Base-by-base conservation (phyloP, 2,329 filamentous ascomycete species). In the Aureobasidium zeae region DNA sequence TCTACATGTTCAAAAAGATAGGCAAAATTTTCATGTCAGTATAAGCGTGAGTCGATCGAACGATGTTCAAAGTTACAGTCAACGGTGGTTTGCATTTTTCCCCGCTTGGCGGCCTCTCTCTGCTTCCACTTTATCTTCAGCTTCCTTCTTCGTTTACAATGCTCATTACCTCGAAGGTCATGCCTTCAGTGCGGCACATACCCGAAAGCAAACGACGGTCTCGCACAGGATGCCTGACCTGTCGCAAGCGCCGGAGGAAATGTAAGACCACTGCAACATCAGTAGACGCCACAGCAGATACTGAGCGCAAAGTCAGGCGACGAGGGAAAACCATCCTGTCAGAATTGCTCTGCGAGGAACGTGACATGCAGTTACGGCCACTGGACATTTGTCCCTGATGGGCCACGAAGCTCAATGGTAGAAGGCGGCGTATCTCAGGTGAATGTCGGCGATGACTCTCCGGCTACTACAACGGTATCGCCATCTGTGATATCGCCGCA, bases 241-340 rank as follows among this genome's bases (percentile, higher is more conserved):
- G 35, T 38, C 35, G 35, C 7, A 38, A 38, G 35, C 35, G 35
- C 12, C 35, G 35, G 12, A 38, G 35, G 16, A 38, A 38, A 38
- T 38, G 35, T 38, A 38, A 38, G 35, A 38, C 15, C 34, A 8
- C 11, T 15, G 21, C 33, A 9, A 26, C 16, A 11, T 26, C 15
- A 26, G 15, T 26, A 17, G 24, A 37, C 24, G 16, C 16, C 35
- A 11, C 24, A 38, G 17, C 33, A 35, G 3, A 19, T 15, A 38
- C 35, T 38, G 25, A 29, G 24, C 19, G 16, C 12, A 8, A 13
- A 11, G 15, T 6, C 12, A 38, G 35, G 35, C 16, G 35, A 38
- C 10, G 35, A 38, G 35, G 3, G 25, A 7, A 38, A 38, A 17
- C 35, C 35, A 20, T 20, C 3, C 16, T 38, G 35, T 29, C 35